Base-by-base conservation (phyloP, 345 rosid species). In the Diplotaxis tenuifolia region DNA sequence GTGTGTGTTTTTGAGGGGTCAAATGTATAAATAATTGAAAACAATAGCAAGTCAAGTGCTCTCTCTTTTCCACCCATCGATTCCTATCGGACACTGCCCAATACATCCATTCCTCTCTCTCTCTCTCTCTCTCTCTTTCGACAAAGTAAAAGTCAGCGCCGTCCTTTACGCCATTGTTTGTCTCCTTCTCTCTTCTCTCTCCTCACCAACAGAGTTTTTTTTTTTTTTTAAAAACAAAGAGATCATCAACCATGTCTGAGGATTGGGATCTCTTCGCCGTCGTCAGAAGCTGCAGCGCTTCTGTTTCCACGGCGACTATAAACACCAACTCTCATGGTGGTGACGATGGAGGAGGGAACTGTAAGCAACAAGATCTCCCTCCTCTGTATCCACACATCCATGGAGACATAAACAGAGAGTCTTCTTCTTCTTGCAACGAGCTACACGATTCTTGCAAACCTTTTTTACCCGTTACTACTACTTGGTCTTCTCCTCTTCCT, bases 181-280 rank as follows among this genome's bases (percentile, higher is more conserved):
- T 60, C 79, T 45, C 82, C 78, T 73, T 73, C 61, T 75, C 76
- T 72, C 59, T 61, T 52, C 61, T 78, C 62, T 61, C 62, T 45
- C 73, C 6, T 60, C 53, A 28, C 64, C 59, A 42, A 72, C 67
- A 68, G 22, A 59, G 18, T 11, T n/a, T n/a, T n/a, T n/a, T n/a
- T n/a, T n/a, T n/a, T n/a, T n/a, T n/a, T n/a, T n/a, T n/a, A 15
- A 31, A 67, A 72, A 23, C 40, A 47, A 56, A 20, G n/a, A 65
- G 58, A 45, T 28, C 38, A 3, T 52, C 29, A 22, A 64, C 32
- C 53, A 84, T 78, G 87, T 83, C 80, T 19, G 86, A 82, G 34
- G 88, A 86, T 49, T 94, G 97, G 98, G 98, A 91, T 84, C 89
- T 94, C 31, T 75, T 45, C 45, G 96, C 98, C 6, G 81, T 94